phyloP scores from a whole-genome alignment of 2,329 filamentous ascomycete species.

The Drechmeria coniospora region DNA sequence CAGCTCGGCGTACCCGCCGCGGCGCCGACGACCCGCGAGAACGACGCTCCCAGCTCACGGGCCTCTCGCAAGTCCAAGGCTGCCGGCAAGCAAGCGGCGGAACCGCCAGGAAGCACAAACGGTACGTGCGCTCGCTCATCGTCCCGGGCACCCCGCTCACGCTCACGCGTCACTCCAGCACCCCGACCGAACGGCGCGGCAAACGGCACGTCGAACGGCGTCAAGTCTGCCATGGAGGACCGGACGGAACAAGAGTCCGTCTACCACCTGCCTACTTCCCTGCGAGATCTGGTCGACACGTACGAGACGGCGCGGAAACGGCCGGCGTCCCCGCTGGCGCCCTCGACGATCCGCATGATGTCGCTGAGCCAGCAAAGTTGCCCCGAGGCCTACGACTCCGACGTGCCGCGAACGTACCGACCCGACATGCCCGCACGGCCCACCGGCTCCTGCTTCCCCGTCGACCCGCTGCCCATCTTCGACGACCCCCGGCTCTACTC shows the following conservation, averaged over 20 bases:
- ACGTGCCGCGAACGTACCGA: conserved; percentile 69
- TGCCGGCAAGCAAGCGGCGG: conserved; percentile 28
- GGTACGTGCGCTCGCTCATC: conserved; percentile 15
- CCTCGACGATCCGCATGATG: conserved; percentile 59
- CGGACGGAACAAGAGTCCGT: conserved; percentile 59
- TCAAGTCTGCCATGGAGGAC: conserved; percentile 28
- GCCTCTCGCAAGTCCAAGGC: conserved; percentile 25
- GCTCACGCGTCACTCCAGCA: conserved; percentile 8
- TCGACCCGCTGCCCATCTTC: conserved; percentile 81
- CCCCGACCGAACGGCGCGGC: conserved; percentile 34
- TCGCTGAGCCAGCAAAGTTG: conserved; percentile 56
- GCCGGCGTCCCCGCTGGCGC: conserved; percentile 42
- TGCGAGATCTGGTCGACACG: conserved; percentile 82
- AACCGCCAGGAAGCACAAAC: conserved; percentile 27
- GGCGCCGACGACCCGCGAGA: conserved; percentile 9
- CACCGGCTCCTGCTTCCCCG: conserved; percentile 72
- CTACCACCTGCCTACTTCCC: conserved; percentile 76
- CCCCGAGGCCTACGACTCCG: conserved; percentile 64
- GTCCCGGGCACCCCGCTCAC: conserved; percentile 1
- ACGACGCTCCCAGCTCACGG: conserved; percentile 13
- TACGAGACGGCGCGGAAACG: conserved; percentile 73
- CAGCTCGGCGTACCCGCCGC: conserved; percentile 15
- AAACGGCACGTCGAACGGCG: conserved; percentile 37
- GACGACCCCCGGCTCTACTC: conserved; percentile 80
- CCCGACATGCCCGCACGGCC: conserved; percentile 64